Evolutionary conservation across 148 eudicot genomes (phyloP).

Genomic region (Persicaria tinctoria): DNA sequence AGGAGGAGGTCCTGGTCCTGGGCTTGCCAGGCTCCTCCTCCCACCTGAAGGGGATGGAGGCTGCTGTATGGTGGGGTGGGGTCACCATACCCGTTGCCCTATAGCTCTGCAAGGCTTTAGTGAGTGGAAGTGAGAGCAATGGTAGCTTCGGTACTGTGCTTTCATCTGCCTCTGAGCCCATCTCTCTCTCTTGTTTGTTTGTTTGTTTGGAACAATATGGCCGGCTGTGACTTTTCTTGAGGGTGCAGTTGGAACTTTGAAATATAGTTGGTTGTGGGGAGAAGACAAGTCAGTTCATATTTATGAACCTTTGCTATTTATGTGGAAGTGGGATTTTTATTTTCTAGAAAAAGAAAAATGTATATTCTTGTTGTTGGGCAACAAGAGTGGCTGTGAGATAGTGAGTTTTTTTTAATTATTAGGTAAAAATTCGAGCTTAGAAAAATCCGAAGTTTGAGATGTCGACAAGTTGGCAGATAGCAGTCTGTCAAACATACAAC

Average conservation of each 20-base stretch:
- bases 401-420: too few relatives aligned
- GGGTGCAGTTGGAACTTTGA: neutral
- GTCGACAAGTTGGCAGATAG: too few relatives aligned
- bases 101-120: conserved; percentile 19
- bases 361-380: too few relatives aligned
- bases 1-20: conserved; percentile 32
- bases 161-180: conserved; percentile 8
- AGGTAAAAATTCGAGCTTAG: too few relatives aligned
- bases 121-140: conserved; percentile 19
- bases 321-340: neutral
- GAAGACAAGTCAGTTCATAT: neutral
- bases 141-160: conserved; percentile 21
- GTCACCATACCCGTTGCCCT: conserved; percentile 13
- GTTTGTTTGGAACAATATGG: neutral
- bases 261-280: neutral
- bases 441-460: too few relatives aligned
- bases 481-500: too few relatives aligned
- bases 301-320: neutral
- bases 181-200: neutral
- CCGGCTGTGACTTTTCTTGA: neutral
- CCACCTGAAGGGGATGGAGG: conserved; percentile 69
- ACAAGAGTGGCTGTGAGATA: too few relatives aligned
- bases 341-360: neutral
- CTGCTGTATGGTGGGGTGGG: conserved; percentile 53
- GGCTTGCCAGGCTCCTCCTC: conserved; percentile 88